Base-by-base conservation (phyloP, 1,284 basidiomycete species). In the Ceratobasidium sp. region DNA sequence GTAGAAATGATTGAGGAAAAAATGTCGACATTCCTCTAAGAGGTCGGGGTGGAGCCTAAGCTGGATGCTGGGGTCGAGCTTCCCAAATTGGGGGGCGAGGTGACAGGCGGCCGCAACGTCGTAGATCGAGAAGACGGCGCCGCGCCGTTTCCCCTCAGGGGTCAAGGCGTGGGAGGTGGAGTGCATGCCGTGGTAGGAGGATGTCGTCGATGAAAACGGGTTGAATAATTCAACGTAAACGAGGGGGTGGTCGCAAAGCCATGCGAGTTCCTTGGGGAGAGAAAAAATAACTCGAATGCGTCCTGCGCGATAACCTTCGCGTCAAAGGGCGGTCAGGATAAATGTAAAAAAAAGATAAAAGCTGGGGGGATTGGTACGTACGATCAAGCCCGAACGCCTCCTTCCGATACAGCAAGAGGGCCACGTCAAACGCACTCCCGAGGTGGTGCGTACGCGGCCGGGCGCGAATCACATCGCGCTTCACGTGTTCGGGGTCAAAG, bases 391-490 rank as follows among this genome's bases (percentile, higher is more conserved):
- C 52, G 13, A 51, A 37, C n/a, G 11, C 19, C 29, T 68, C 34
- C 8, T 19, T 19, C 3, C n/a, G 49, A 51, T 51, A 8, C 49
- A 68, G 13, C 29, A 51, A 32, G 29, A 68, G 46, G 8, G 49
- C 65, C 9, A 40, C 34, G 22, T 68, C 65, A 8, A 49, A 68
- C n/a, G 19, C 46, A 43, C 34, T 61, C 5, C 83, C 84, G 6
- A 84, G 22, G 44, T n/a, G 8, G 11, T 44, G 34, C 17, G 29
- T 29, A 8, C 1, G 43, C 22, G 70, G 57, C 29, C 56, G 22
- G n/a, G 59, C 59, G n/a, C 70, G 56, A 25, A 73, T 25, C 19
- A 73, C 57, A 46, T 73, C 70, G 37, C 70, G 70, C 15, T 32
- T 29, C 5, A 34, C 22, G 44, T 44, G 57, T 9, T 73, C 46